Evolutionary conservation across 768 basidiomycete genomes (phyloP), one percentile per base, ranked within the genome.

Genomic region (Tricholoma bakamatsutake): DNA sequence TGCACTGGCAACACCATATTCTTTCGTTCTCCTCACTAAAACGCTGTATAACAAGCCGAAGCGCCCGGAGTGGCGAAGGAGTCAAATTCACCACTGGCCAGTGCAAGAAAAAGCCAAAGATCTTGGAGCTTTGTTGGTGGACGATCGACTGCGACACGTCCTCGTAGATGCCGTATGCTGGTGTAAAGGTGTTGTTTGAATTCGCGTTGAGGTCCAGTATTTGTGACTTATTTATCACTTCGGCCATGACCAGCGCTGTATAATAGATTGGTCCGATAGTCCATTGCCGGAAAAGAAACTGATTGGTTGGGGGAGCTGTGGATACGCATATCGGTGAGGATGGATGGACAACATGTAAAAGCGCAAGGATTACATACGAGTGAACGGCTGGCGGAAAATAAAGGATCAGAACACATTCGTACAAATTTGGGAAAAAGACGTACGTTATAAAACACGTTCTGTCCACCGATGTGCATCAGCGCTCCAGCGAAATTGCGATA

Each of bases 261-360:
- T 92, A 93, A 71, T 88, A 91, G 50, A 86, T 73, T 0, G 89
- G 82, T 0, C 87, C 88, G 48, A 90, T 73, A 0, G 87, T 87
- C 89, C 88, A 92, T 70, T 87, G 73, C 53, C 77, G 78, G 70
- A 77, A 82, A 1, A 73, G 64, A 5, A 82, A 79, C 56, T 85
- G 76, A 61, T 85, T 83, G 45, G 75, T 82, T 60, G 76, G 81
- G 62, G 73, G 83, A 55, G 70, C 78, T 79, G 63, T 67, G 71
- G 61, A 11, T 15, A n/a, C 11, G 1, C 8, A 31, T 3, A 8
- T 35, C 13, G 13, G 30, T 49, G 28, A 67, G 17, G 35, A 31
- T 31, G 31, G 10, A 31, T 55, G 30, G 21, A 5, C n/a, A n/a
- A n/a, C 30, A 17, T 54, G 10, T 24, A 24, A 1, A 24, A 31